Conservation (phyloP, 371 early-diverging fungal species). For the Mucor lusitanicus region DNA sequence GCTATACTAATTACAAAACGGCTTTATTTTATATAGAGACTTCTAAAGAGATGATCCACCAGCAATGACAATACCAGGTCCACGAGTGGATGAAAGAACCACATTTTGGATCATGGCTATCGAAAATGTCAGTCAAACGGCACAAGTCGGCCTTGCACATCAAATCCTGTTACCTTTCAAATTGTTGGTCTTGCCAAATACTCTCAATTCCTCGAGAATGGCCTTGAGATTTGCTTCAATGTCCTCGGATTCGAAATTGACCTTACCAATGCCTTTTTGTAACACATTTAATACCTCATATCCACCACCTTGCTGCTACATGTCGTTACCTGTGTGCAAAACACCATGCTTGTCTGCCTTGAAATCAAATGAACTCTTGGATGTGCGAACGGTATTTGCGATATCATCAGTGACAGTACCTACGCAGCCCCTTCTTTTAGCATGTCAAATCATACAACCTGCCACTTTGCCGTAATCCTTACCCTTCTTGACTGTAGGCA, state of each 20-base stretch:
- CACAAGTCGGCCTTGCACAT: not conserved
- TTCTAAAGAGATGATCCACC: slow-evolving; percentile 30
- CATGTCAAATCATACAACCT: not conserved
- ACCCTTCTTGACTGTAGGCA: slow-evolving; percentile 94
- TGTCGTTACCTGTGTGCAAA: slow-evolving; percentile 65
- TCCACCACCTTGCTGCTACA: not conserved
- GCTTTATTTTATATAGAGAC: not conserved
- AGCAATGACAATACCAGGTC: slow-evolving; percentile 58
- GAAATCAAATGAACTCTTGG: slow-evolving; percentile 74
- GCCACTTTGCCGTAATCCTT: not conserved
- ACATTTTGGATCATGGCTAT: slow-evolving; percentile 64
- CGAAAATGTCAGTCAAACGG: not conserved
- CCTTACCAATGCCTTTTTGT: slow-evolving; percentile 48
- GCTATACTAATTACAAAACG: not conserved
- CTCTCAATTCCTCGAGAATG: slow-evolving; percentile 59
- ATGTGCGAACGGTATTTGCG: slow-evolving; percentile 54
- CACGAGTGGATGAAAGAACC: slow-evolving; percentile 61
- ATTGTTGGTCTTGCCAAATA: slow-evolving; percentile 59
- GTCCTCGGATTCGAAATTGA: slow-evolving; percentile 52
- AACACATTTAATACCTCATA: not conserved
- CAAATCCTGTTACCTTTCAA: slow-evolving; percentile 45
- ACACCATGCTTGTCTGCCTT: slow-evolving; percentile 74
- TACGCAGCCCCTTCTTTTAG: slow-evolving; percentile 4
- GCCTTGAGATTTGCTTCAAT: slow-evolving; percentile 63
- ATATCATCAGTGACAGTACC: slow-evolving; percentile 83